Evolutionary conservation across 306 rosid genomes (phyloP), one percentile per base, ranked within the genome.

Genomic region (Cyamopsis tetragonoloba): DNA sequence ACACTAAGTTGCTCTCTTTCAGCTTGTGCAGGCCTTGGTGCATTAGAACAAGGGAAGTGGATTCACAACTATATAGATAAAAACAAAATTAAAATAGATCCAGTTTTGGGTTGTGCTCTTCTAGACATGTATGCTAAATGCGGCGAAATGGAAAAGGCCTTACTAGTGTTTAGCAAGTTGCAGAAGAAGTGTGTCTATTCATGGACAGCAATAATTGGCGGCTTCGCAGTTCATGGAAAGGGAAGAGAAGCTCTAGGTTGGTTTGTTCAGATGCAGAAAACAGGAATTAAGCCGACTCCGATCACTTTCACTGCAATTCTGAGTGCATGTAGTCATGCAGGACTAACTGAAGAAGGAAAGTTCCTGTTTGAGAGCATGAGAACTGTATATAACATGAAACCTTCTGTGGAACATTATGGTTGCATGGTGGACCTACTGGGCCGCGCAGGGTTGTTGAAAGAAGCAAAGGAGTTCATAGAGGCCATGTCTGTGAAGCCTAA

Each of bases 371-470:
- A 73, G 73, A 83, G 79, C 62, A 83, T 78, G 64, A 50, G 8
- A 31, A 10, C 38, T 59, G 61, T 72, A 38, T 70, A 86, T 57
- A 66, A 66, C 59, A 32, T 81, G 72, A 78, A 68, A 46, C 91
- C 83, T 13, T 59, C 70, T 26, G 66, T 83, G 34, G 84, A 86
- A 60, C 88, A 86, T 70, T 81, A 76, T 42, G 86, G 88, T 14
- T 83, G 88, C 72, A 83, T 86, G 83, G 88, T 83, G 56, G 91
- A 86, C 41, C 86, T 86, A 38, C 68, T 78, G 13, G 84, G 91
- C 44, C 76, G 86, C 2, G 84, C 84, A 30, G 91, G 83, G 51
- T 68, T 73, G 73, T 71, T 86, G 66, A 51, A 70, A 37, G 88
- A 83, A 27, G 86, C 84, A 47, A 81, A 74, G 61, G 76, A 75